These are phyloP conservation scores for Pythium periplocum DNA, from an alignment of 352 stramenopile genomes.

Conservation along the genomic window DNA sequence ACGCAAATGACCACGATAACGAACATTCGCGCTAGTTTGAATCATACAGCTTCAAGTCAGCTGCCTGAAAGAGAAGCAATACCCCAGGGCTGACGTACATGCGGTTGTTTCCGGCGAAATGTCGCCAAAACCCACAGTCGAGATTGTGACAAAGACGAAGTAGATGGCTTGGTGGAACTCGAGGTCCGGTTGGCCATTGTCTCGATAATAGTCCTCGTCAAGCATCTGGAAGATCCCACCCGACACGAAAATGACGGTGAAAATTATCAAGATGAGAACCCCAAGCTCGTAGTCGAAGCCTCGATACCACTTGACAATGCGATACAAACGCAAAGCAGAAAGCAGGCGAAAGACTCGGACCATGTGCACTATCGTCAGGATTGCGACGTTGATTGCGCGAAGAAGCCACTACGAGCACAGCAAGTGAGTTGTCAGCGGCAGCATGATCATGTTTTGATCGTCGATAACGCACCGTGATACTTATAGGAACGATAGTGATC, in stretches of 20 bases:
- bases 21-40: conserved; percentile 38
- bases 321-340: conserved; percentile 47
- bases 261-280: conserved; percentile 52
- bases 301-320: conserved; percentile 42
- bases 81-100: conserved; percentile 17
- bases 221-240: conserved; percentile 53
- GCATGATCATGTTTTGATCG: not conserved
- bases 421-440: not conserved
- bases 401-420: conserved; percentile 5
- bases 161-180: conserved; percentile 68
- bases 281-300: conserved; percentile 60
- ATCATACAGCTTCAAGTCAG: too few species aligned
- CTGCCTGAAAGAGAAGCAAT: too few species aligned
- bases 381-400: conserved; percentile 24
- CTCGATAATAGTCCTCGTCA: conserved; percentile 45
- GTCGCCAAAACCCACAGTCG: conserved; percentile 56
- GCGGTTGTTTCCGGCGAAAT: conserved; percentile 42
- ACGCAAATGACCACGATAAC: conserved; percentile 55
- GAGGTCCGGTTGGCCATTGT: conserved; percentile 22
- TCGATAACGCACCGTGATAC: conserved; percentile 24
- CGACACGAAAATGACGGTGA: conserved; percentile 50
- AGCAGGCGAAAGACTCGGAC: conserved; percentile 56
- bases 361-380: conserved; percentile 43
- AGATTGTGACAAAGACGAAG: conserved; percentile 64
- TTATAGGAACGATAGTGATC: conserved; percentile 42